phyloP scores from a whole-genome alignment of 2,329 filamentous ascomycete genomes.

The Hymenoscyphus fructigenus region DNA sequence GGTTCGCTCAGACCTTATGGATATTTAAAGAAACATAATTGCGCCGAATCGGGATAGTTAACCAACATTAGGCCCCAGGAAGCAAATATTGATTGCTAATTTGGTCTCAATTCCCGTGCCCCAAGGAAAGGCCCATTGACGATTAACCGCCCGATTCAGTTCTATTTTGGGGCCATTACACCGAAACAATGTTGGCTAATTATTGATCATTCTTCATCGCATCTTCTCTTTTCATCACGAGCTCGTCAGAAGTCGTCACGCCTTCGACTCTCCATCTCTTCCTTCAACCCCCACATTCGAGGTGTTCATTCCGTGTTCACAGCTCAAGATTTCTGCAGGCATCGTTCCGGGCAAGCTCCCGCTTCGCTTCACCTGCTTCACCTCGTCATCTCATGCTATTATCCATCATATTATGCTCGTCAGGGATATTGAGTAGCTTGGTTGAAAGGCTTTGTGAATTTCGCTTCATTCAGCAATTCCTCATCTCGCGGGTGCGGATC shows the following conservation, averaged over 20 bases:
- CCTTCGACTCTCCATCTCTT: background rate
- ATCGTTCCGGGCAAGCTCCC: slow-evolving; percentile 3
- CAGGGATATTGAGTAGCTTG: slow-evolving; percentile 12
- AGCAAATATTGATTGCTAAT: slow-evolving; percentile 28
- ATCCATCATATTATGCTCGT: slow-evolving; percentile 10
- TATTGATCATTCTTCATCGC: slow-evolving; percentile 15
- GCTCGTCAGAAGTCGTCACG: background rate
- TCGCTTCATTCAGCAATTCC: slow-evolving; percentile 19
- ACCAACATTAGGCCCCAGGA: slow-evolving; percentile 7
- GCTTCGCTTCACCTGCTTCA: background rate
- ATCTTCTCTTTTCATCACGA: background rate
- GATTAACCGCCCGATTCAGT: slow-evolving; percentile 29
- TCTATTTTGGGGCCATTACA: slow-evolving; percentile 31
- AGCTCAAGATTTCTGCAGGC: slow-evolving; percentile 10
- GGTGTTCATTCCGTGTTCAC: slow-evolving; percentile 9
- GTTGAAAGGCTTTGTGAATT: slow-evolving; percentile 12
- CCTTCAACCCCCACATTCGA: slow-evolving; percentile 6
- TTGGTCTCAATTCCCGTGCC: slow-evolving; percentile 21
- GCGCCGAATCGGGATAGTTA: slow-evolving; percentile 21
- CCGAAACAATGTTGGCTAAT: slow-evolving; percentile 23
- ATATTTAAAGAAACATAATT: slow-evolving; percentile 35
- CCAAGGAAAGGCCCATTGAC: slow-evolving; percentile 10
- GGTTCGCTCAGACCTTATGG: slow-evolving; percentile 6
- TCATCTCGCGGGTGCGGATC: slow-evolving; percentile 23
- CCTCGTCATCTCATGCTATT: slow-evolving; percentile 16